Evolutionary conservation across 2,329 filamentous ascomycete species (phyloP).

Genomic region (Diaporthe amygdali): DNA sequence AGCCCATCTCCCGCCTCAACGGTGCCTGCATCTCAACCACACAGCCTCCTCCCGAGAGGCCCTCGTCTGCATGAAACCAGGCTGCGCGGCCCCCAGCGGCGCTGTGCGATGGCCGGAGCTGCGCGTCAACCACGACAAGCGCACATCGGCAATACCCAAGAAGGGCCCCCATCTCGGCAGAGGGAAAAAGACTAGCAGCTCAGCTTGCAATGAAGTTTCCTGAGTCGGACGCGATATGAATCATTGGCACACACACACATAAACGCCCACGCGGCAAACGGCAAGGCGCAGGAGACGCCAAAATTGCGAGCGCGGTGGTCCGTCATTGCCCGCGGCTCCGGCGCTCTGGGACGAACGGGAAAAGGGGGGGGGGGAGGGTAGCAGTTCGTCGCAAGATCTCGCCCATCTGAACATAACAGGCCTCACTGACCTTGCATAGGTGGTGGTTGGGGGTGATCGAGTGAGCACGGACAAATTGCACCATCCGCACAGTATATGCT

Average conservation of each 20-base stretch:
- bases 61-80: not conserved
- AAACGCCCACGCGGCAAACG: not conserved
- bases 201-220: not conserved
- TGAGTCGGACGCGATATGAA: not conserved
- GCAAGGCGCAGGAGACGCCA: not conserved
- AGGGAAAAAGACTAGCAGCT: too few species aligned
- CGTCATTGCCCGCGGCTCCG: constrained; percentile 7
- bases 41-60: not conserved
- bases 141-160: too few species aligned
- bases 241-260: not conserved
- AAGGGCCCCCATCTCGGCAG: too few species aligned
- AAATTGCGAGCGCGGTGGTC: constrained; percentile 5
- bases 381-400: not conserved
- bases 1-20: not conserved
- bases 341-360: not conserved
- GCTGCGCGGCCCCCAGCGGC: constrained; percentile 2
- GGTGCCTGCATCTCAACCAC: not conserved
- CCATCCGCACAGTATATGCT: not conserved
- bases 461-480: not conserved
- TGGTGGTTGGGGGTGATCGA: not conserved
- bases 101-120: not conserved
- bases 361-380: not conserved
- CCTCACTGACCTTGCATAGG: not conserved
- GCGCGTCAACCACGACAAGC: not conserved
- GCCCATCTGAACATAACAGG: not conserved